These are phyloP conservation scores for Aspergillus thermomutatus DNA, from an alignment of 2,329 filamentous ascomycete genomes.

Conservation along the genomic window DNA sequence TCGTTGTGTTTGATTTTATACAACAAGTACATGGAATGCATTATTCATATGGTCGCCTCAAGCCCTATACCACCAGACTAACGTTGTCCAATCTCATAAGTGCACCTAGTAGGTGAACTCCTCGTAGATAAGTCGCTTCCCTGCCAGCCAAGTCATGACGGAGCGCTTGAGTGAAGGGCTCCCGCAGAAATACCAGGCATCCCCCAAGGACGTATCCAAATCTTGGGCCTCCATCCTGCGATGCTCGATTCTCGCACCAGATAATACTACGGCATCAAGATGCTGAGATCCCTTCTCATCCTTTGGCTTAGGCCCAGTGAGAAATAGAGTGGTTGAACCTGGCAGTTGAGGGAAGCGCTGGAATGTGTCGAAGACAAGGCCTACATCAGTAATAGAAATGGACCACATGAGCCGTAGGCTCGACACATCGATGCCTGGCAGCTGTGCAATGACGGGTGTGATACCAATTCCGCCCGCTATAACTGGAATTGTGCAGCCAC, in stretches of 20 bases:
- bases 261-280: conserved; percentile 37
- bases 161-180: conserved; percentile 48
- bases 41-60: background rate
- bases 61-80: too few species aligned
- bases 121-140: conserved; percentile 56
- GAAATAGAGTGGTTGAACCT: conserved; percentile 56
- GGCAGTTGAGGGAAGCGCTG: conserved; percentile 51
- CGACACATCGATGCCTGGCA: conserved; percentile 48
- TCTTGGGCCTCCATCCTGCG: conserved; percentile 50
- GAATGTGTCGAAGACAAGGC: conserved; percentile 60
- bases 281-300: conserved; percentile 37
- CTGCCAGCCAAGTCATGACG: conserved; percentile 53
- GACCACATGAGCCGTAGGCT: conserved; percentile 66
- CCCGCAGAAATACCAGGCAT: conserved; percentile 60
- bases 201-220: conserved; percentile 35
- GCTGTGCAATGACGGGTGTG: conserved; percentile 73
- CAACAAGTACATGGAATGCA: too few species aligned
- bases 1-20: too few species aligned
- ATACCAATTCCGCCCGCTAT: conserved; percentile 79
- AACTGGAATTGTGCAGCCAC: conserved; percentile 52
- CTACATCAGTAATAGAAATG: conserved; percentile 58
- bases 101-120: conserved; percentile 54
- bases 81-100: too few species aligned
- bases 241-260: conserved; percentile 35
- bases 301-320: conserved; percentile 51